phyloP scores from a whole-genome alignment of 352 stramenopile genomes.

The Globisporangium uncinulatum region DNA sequence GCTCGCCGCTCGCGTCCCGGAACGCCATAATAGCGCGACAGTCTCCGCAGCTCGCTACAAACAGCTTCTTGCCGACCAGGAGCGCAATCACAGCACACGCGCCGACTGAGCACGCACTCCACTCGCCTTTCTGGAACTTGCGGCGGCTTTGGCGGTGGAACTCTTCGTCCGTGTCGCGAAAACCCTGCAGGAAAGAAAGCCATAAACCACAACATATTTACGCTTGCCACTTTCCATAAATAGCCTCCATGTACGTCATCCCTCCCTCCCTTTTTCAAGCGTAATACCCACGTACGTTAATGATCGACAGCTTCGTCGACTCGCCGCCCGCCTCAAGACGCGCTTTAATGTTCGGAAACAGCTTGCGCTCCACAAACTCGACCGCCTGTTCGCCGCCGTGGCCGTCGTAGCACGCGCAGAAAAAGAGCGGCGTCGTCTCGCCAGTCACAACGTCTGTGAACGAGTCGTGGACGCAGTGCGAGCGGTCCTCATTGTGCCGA shows the following conservation, averaged over 20 bases:
- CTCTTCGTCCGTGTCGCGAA: constrained; percentile 55
- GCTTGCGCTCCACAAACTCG: constrained; percentile 58
- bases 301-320: constrained; percentile 38
- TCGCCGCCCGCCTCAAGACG: constrained; percentile 23
- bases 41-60: constrained; percentile 58
- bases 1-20: constrained; percentile 36
- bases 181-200: constrained; percentile 16
- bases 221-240: no score
- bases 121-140: constrained; percentile 47
- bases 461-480: constrained; percentile 44
- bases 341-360: constrained; percentile 50
- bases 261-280: background rate
- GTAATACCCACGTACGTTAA: constrained; percentile 17
- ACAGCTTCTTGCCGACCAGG: constrained; percentile 46
- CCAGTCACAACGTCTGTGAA: constrained; percentile 16
- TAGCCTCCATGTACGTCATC: no score
- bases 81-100: constrained; percentile 55
- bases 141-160: constrained; percentile 47
- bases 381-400: constrained; percentile 60
- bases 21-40: constrained; percentile 64
- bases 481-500: constrained; percentile 56
- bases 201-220: background rate
- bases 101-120: constrained; percentile 57
- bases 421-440: constrained; percentile 34
- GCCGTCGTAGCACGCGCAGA: constrained; percentile 69